phyloP scores from a whole-genome alignment of 495 filamentous ascomycete species.

The Tuber indicum region DNA sequence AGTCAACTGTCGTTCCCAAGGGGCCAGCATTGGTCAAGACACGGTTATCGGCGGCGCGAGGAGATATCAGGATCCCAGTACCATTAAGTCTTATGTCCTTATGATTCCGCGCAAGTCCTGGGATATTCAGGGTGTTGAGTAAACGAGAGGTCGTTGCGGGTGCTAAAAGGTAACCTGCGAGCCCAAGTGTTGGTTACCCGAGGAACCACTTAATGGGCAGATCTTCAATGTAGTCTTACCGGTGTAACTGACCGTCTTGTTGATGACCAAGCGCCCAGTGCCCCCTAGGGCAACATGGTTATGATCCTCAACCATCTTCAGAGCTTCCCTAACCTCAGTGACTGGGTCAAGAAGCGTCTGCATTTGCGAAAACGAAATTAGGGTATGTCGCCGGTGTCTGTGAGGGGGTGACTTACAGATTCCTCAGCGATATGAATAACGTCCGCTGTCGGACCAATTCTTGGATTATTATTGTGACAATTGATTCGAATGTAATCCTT shows the following conservation, averaged over 20 bases:
- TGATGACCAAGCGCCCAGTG: slow-evolving; percentile 56
- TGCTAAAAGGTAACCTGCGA: slow-evolving; percentile 66
- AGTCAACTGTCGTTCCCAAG: slow-evolving; percentile 69
- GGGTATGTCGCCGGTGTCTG: background rate
- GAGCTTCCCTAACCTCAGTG: slow-evolving; percentile 74
- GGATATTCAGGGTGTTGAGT: slow-evolving; percentile 58
- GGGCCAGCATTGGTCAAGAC: slow-evolving; percentile 79
- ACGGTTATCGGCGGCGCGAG: slow-evolving; percentile 58
- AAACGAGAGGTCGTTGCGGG: slow-evolving; percentile 62
- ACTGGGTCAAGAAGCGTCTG: slow-evolving; percentile 69
- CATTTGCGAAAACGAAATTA: background rate
- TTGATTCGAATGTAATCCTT: slow-evolving; percentile 51
- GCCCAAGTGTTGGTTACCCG: slow-evolving; percentile 8
- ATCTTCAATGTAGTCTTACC: slow-evolving; percentile 40
- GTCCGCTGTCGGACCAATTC: slow-evolving; percentile 56
- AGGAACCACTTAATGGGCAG: background rate
- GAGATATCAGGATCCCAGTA: slow-evolving; percentile 83
- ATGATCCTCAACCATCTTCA: slow-evolving; percentile 82
- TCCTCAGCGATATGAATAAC: slow-evolving; percentile 82
- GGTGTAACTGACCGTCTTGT: slow-evolving; percentile 86
- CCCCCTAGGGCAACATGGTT: slow-evolving; percentile 50
- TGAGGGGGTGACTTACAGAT: slow-evolving; percentile 36
- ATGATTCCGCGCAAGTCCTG: slow-evolving; percentile 51
- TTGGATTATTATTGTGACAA: background rate
- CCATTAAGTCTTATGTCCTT: slow-evolving; percentile 72